Evolutionary conservation across 129 eudicot genomes (phyloP).

Genomic region (Flaveria linearis): DNA sequence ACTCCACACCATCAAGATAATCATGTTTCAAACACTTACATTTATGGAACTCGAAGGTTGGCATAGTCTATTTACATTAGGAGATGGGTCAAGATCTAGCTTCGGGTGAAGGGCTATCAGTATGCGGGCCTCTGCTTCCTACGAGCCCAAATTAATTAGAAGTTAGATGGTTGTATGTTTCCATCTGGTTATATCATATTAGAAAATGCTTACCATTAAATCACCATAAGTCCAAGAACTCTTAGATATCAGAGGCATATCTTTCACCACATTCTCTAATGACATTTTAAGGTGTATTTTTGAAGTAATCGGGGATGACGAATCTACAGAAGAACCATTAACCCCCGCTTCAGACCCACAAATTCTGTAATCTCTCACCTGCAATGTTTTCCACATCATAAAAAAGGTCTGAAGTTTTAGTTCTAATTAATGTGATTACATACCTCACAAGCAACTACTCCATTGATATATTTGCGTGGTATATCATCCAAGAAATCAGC

Average conservation of each 20-base stretch:
- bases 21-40: slow-evolving; percentile 41
- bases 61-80: slow-evolving; percentile 68
- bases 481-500: slow-evolving; percentile 89
- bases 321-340: slow-evolving; percentile 45
- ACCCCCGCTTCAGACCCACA: slow-evolving; percentile 53
- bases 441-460: slow-evolving; percentile 82
- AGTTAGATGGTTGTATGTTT: slow-evolving; percentile 16
- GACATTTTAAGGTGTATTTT: slow-evolving; percentile 85
- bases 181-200: slow-evolving; percentile 17
- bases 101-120: slow-evolving; percentile 79
- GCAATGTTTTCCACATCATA: slow-evolving; percentile 20
- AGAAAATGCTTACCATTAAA: slow-evolving; percentile 67
- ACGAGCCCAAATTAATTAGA: slow-evolving; percentile 25
- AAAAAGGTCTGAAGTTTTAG: not conserved
- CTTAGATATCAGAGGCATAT: slow-evolving; percentile 72
- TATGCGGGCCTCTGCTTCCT: slow-evolving; percentile 95
- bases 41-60: slow-evolving; percentile 46
- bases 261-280: slow-evolving; percentile 88
- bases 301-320: slow-evolving; percentile 43
- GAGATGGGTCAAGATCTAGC: slow-evolving; percentile 76
- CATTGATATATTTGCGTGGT: slow-evolving; percentile 79
- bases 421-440: slow-evolving; percentile 25
- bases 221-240: slow-evolving; percentile 95
- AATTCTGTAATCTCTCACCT: slow-evolving; percentile 87
- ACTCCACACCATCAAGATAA: slow-evolving; percentile 8